These are phyloP conservation scores for Eucalyptus leucophloia DNA, from an alignment of 345 rosid species.

Conservation along the genomic window DNA sequence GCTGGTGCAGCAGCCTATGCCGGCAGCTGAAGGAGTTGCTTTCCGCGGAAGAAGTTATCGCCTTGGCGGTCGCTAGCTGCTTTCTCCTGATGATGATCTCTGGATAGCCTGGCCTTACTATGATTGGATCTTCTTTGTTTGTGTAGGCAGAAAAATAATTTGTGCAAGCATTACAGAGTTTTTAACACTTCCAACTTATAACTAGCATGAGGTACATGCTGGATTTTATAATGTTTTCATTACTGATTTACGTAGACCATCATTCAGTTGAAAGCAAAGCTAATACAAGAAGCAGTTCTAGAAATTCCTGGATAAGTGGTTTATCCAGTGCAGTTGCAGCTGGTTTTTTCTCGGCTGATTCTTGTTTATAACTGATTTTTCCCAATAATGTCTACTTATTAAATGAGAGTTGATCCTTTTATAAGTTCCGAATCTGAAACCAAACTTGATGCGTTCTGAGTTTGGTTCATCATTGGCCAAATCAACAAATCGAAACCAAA, in stretches of 20 bases:
- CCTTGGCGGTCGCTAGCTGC: not conserved
- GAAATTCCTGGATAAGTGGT: not conserved
- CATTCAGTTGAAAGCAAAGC: not conserved
- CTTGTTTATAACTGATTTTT: not conserved
- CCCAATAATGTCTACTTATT: not conserved
- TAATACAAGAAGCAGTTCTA: not conserved
- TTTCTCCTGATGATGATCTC: not conserved
- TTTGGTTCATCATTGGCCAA: not conserved
- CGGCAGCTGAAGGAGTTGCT: not conserved
- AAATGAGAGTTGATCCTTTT: not conserved
- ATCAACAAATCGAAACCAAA: not conserved
- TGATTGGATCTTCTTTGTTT: not conserved
- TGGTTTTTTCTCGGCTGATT: not conserved
- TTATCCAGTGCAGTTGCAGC: not conserved
- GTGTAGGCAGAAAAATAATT: not conserved
- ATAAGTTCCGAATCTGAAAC: not conserved
- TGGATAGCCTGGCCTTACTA: not conserved
- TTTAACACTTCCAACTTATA: not conserved
- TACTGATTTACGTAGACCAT: not conserved
- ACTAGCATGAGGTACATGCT: not conserved
- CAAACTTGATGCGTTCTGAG: not conserved
- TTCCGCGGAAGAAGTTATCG: not conserved
- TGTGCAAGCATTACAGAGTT: not conserved
- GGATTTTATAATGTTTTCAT: not conserved
- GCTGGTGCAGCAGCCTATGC: not conserved